A percentile compares a stretch with the other conserved stretches of the same genome.
Evolutionary conservation across 192 early-diverging fungal species (phyloP).

Genomic region (Dimargaris verticillata): DNA sequence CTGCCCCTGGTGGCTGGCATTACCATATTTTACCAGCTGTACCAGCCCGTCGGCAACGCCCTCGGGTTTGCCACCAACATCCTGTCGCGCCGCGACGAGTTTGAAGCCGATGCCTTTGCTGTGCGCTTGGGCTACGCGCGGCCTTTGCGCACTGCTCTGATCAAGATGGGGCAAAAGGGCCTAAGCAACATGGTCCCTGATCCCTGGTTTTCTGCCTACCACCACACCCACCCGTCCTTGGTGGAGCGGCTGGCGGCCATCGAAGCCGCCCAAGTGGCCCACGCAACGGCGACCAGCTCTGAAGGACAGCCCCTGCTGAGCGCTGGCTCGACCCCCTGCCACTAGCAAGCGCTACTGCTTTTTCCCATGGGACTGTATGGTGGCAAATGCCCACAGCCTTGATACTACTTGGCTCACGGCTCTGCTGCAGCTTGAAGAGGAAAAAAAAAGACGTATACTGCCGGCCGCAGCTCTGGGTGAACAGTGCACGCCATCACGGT

Average conservation of each 20-base stretch:
- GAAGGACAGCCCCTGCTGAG: too few species aligned
- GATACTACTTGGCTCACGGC: too few species aligned
- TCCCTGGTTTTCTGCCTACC: constrained; percentile 68
- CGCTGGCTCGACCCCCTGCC: too few species aligned
- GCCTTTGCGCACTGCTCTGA: constrained; percentile 54
- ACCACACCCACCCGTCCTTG: constrained; percentile 81
- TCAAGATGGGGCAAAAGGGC: constrained; percentile 82
- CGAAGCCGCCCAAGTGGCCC: constrained; percentile 6
- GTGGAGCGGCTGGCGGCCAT: constrained; percentile 65
- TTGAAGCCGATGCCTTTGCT: constrained; percentile 81
- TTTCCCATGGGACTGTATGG: too few species aligned
- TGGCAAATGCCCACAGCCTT: too few species aligned
- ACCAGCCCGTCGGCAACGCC: constrained; percentile 32
- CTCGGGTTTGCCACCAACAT: constrained; percentile 52
- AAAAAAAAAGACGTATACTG: too few species aligned
- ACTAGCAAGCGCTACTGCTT: too few species aligned
- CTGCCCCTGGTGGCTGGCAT: constrained; percentile 77
- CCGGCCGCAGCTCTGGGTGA: too few species aligned
- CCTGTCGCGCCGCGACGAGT: constrained; percentile 73
- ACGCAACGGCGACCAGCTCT: too few species aligned
- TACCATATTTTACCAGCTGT: constrained; percentile 74
- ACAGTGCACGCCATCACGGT: too few species aligned
- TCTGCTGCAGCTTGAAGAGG: too few species aligned
- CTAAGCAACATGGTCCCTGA: constrained; percentile 72
- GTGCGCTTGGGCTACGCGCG: constrained; percentile 67